Percentiles rank a stretch among this genome's conserved stretches.
These are phyloP conservation scores for Pyrenula massariospora DNA, from an alignment of 495 filamentous ascomycete species.

Conservation along the genomic window DNA sequence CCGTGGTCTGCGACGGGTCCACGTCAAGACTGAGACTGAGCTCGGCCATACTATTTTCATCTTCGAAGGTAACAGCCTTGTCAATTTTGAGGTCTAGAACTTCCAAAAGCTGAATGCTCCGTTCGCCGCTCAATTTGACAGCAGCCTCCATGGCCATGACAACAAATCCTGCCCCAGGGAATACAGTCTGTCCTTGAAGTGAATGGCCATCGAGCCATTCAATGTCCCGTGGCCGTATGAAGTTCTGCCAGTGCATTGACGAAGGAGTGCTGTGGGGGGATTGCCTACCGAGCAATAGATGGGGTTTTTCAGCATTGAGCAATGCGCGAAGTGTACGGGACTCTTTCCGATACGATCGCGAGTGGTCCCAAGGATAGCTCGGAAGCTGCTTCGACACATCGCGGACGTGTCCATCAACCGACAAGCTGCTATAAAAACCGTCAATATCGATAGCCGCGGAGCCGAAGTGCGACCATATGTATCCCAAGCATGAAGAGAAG, in stretches of 20 bases:
- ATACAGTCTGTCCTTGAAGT: conserved; percentile 25
- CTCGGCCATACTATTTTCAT: conserved; percentile 3
- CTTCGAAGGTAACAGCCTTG: not conserved
- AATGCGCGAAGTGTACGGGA: conserved; percentile 31
- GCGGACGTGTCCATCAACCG: conserved; percentile 9
- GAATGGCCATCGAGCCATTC: conserved; percentile 28
- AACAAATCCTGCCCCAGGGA: conserved; percentile 28
- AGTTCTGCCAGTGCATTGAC: not conserved
- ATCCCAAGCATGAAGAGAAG: conserved; percentile 10
- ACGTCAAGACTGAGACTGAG: conserved; percentile 7
- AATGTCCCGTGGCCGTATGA: conserved; percentile 13
- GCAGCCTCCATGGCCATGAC: conserved; percentile 27
- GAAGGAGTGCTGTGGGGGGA: not conserved
- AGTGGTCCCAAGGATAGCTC: conserved; percentile 29
- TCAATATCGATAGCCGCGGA: conserved; percentile 21
- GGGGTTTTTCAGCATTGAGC: not conserved
- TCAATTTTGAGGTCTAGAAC: not conserved
- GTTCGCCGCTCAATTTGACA: conserved; percentile 5
- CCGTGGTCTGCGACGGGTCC: not conserved
- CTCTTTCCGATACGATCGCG: conserved; percentile 17
- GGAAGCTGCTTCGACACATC: conserved; percentile 26
- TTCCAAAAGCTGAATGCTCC: not conserved
- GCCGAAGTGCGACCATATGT: conserved; percentile 11
- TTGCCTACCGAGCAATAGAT: not conserved
- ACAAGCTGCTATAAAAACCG: not conserved